Conservation (phyloP, 108 stramenopile species). For the Seminavis robusta region DNA sequence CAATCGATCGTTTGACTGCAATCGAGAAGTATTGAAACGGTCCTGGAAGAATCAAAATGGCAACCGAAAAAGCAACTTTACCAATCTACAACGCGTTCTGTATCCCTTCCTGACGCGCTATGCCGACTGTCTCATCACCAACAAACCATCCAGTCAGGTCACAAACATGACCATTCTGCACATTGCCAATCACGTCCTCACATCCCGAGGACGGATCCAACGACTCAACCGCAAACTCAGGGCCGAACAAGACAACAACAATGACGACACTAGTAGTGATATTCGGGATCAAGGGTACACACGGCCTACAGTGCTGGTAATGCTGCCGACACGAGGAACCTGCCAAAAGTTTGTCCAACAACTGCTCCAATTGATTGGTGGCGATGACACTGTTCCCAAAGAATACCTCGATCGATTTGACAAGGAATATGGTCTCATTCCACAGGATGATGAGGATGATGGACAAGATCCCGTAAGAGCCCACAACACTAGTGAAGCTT, state of each 20-base stretch:
- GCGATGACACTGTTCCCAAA: constrained; percentile 5
- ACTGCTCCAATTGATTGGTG: constrained; percentile 45
- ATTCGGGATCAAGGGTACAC: constrained; percentile 89
- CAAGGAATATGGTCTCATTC: constrained; percentile 57
- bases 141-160: background rate
- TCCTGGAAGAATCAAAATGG: too few species aligned
- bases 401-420: constrained; percentile 67
- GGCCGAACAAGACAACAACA: constrained; percentile 21
- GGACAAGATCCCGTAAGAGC: constrained; percentile 15
- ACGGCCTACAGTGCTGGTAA: constrained; percentile 71
- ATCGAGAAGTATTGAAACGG: constrained; percentile 14
- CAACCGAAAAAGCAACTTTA: too few species aligned
- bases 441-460: constrained; percentile 26
- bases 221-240: constrained; percentile 62
- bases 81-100: too few species aligned
- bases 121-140: background rate
- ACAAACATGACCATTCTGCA: constrained; percentile 32
- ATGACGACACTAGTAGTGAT: constrained; percentile 20
- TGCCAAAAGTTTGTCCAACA: constrained; percentile 69
- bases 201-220: constrained; percentile 54
- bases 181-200: constrained; percentile 75
- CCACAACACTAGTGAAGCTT: constrained; percentile 3
- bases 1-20: constrained; percentile 1
- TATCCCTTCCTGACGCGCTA: constrained; percentile 22
- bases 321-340: constrained; percentile 76